Conservation (phyloP, 305 asterid genomes). For the Caryopteris hybrid region DNA sequence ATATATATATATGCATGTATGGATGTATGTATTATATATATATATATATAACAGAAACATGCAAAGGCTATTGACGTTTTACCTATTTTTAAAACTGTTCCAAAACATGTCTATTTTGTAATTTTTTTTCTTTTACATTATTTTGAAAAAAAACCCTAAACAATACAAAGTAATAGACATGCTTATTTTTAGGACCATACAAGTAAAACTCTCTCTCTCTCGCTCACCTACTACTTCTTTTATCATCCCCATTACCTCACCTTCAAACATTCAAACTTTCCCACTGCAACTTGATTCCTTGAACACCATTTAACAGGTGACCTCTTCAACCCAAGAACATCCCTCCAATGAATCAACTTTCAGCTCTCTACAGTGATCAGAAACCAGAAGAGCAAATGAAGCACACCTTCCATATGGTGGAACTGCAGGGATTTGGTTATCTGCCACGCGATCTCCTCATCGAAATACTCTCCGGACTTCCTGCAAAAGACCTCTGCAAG, state of each 20-base stretch:
- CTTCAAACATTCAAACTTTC: conserved; percentile 10
- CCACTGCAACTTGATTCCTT: not conserved
- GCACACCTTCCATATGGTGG: conserved; percentile 1
- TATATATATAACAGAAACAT: too few relatives aligned
- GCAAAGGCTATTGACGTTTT: too few relatives aligned
- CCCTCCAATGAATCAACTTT: conserved; percentile 1
- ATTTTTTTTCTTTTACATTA: too few relatives aligned
- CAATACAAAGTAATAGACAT: not conserved
- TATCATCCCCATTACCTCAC: not conserved
- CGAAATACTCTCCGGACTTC: conserved; percentile 48
- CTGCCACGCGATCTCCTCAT: conserved; percentile 43
- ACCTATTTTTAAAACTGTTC: too few relatives aligned
- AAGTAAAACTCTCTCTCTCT: not conserved
- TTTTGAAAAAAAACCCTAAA: too few relatives aligned
- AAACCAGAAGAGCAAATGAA: not conserved
- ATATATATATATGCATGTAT: too few relatives aligned
- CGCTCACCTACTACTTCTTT: conserved; percentile 5
- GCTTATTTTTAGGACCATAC: not conserved
- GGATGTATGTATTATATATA: too few relatives aligned
- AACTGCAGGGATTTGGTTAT: conserved; percentile 26
- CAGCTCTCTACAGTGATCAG: not conserved
- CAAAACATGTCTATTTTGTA: too few relatives aligned
- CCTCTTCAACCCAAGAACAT: not conserved
- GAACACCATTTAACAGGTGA: not conserved
- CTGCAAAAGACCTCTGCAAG: conserved; percentile 39